Evolutionary conservation across 371 early-diverging fungal genomes (phyloP).

Genomic region (Mortierella sp.): DNA sequence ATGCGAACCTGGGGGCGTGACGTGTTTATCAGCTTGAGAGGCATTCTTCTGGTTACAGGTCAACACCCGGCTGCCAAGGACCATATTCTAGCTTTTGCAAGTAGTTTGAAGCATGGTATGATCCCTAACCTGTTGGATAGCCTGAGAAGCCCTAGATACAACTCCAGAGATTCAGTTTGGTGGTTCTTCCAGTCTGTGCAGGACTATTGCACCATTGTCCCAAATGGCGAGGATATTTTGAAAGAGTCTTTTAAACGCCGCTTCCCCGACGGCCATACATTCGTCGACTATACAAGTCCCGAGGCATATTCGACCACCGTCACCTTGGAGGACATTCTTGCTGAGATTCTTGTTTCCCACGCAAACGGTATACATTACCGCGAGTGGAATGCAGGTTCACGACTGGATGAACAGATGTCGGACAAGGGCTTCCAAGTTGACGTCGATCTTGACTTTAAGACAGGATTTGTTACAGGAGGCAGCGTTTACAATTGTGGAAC

Average conservation of each 20-base stretch:
- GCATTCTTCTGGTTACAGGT: conserved; percentile 87
- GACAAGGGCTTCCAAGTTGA: conserved; percentile 91
- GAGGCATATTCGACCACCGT: conserved; percentile 68
- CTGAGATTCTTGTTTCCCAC: conserved; percentile 93
- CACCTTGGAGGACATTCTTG: conserved; percentile 89
- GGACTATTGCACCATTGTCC: conserved; percentile 81
- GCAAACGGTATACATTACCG: conserved; percentile 93
- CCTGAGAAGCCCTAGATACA: conserved; percentile 90
- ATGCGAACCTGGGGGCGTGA: conserved; percentile 99
- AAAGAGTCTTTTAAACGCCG: conserved; percentile 80
- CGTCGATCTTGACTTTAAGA: conserved; percentile 74
- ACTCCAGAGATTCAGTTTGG: conserved; percentile 97
- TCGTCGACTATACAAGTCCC: conserved; percentile 75
- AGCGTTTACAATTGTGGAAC: conserved; percentile 96
- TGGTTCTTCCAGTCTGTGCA: conserved; percentile 94
- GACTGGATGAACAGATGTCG: conserved; percentile 92
- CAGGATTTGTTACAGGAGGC: conserved; percentile 92
- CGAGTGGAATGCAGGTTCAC: conserved; percentile 94
- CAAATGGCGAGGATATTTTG: conserved; percentile 85
- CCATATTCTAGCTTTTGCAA: conserved; percentile 92
- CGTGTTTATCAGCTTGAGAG: conserved; percentile 92
- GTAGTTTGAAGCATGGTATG: conserved; percentile 90
- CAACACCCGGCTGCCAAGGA: conserved; percentile 83
- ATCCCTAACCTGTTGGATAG: conserved; percentile 96
- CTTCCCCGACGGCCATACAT: conserved; percentile 83